Evolutionary conservation across 2,329 filamentous ascomycete species (phyloP), one percentile per base, ranked within the genome.

Genomic region (Ceratocystis colombiana): DNA sequence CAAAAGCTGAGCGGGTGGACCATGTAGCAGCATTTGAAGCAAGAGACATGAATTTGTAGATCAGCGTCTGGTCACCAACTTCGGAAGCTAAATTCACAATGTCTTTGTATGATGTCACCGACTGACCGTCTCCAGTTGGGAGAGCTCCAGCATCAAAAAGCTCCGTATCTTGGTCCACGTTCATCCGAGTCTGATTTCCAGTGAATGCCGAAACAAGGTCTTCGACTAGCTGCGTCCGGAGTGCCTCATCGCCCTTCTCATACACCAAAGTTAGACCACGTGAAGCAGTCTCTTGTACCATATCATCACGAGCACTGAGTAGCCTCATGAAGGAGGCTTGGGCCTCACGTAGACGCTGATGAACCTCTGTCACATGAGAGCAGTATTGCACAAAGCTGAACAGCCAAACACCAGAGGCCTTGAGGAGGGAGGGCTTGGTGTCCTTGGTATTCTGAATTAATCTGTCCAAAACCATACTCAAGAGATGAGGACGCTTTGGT

Each of bases 21-120:
- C 94, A 99, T 17, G 96, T 95, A 0, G 92, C 91, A 61, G 96
- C 95, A 72, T 96, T 96, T 1, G 91, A 90, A 2, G 94, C 94
- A 70, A 99, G 81, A 0, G 92, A 93, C 94, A 99, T 99, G 77
- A 99, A 97, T 68, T 92, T 90, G 78, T 99, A 99, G 0, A 97
- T 89, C n/a, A 99, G 79, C 71, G 89, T 92, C 67, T 94, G 93
- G 72, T 99, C 93, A 10, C 94, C 94, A 44, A 96, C 92, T 76
- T 99, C 94, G 55, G 93, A 90, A n/a, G 94, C 94, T 61, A 99
- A 79, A 70, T 92, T 94, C 75, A 99, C 89, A 70, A 99, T 97
- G 72, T 99, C 94, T 73, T 96, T 96, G 78, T 99, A 99, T 0
- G 93, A 97, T 0, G 90, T 96, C 66, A 97, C 84, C 0, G 91